Percentiles rank a stretch among this genome's conserved stretches.
Evolutionary conservation across 2,329 filamentous ascomycete species (phyloP).

Genomic region (Trichoderma atrobrunneum): DNA sequence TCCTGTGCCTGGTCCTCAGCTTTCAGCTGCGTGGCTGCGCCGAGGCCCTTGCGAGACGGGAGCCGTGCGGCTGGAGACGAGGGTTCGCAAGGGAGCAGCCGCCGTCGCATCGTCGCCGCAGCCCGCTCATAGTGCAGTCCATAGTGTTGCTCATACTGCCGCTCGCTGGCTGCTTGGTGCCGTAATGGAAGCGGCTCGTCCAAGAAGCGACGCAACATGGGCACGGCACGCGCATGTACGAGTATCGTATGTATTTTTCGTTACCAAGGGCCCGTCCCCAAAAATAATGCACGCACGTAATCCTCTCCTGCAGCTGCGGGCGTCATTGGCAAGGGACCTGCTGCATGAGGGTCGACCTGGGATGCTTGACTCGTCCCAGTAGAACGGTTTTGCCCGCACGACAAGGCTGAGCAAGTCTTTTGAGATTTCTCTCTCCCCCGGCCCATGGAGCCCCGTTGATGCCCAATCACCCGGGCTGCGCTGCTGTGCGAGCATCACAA

Average conservation of each 20-base stretch:
- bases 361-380: background rate
- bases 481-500: background rate
- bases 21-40: conserved; percentile 13
- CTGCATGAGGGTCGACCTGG: background rate
- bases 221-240: background rate
- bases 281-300: background rate
- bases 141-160: background rate
- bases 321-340: background rate
- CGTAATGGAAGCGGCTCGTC: background rate
- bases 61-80: conserved; percentile 5
- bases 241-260: background rate
- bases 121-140: background rate
- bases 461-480: background rate
- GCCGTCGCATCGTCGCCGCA: conserved; percentile 15
- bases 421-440: background rate
- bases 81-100: conserved; percentile 14
- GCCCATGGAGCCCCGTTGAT: background rate
- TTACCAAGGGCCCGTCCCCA: background rate
- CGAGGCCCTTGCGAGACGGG: background rate
- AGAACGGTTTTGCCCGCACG: background rate
- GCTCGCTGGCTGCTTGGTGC: background rate
- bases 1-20: conserved; percentile 4
- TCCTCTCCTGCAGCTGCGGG: conserved; percentile 11
- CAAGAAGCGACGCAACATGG: background rate
- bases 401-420: conserved; percentile 6